Evolutionary conservation across 805 yeast genomes (phyloP), one percentile per base, ranked within the genome.

Genomic region (Candida awuae): DNA sequence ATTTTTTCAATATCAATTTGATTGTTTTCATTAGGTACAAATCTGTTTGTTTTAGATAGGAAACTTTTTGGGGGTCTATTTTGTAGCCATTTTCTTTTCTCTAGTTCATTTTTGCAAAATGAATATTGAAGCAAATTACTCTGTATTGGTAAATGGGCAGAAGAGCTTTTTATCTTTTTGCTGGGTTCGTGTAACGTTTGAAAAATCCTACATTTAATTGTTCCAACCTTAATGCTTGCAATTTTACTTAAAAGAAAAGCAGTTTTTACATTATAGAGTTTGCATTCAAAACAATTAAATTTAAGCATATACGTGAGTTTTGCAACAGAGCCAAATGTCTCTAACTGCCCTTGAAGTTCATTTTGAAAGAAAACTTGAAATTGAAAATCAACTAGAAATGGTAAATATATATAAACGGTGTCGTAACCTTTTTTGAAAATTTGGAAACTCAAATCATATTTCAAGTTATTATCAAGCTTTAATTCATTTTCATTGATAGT

Each of bases 1-100:
- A 71, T 70, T n/a, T 59, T 55, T 4, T 48, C 53, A 17, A 71
- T 53, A 42, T 68, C 63, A 18, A 70, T 67, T 29, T 51, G n/a
- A n/a, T n/a, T 53, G 39, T 68, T 67, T 33, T 58, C 56, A 38
- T 34, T 46, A 32, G 38, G 67, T n/a, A n/a, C n/a, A n/a, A 45
- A 58, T 48, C 19, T 39, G 35, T 49, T 33, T 50, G 51, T 35
- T 38, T 54, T 47, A 29, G 45, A 47, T 2, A 56, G 55, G 14
- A 43, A 19, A 5, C 57, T 41, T 3, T 53, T 53, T 17, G 52
- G 42, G 19, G 55, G 42, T 39, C 54, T 46, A 35, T 50, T 51
- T 34, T 50, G 51, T 17, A 52, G 35, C 21, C 46, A 52, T 9
- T 40, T 48, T 22, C 46, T 48, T 36, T 52, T 55, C 22, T 41